Evolutionary conservation across 352 stramenopile genomes (phyloP), one percentile per base, ranked within the genome.

Genomic region (Globisporangium splendens): DNA sequence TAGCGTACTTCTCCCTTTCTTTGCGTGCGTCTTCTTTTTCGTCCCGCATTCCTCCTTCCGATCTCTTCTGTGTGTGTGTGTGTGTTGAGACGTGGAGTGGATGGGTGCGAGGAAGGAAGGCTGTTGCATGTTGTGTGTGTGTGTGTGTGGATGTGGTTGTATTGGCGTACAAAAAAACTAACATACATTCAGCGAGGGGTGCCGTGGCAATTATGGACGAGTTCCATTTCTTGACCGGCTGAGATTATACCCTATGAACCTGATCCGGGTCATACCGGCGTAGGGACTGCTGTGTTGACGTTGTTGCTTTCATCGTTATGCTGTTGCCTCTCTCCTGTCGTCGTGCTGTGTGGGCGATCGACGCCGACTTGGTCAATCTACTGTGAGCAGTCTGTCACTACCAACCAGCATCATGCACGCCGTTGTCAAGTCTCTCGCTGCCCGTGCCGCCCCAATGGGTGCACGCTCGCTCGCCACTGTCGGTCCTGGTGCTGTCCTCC

Each of bases 191-290:
- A 83, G 73, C 73, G 73, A 83, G 73, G 73, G 73, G 73, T 83
- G 73, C 73, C 70, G 70, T 70, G 69, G 56, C 61, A 60, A 54
- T 51, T 56, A 72, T 75, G 69, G 68, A 79, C 68, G 18, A 83
- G 72, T 73, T 76, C 67, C 63, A 76, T 77, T 58, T n/a, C 42
- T 53, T 67, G 58, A 70, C 67, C 70, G 69, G 74, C 74, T 83
- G 74, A 83, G 74, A 83, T 81, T 54, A 83, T 77, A 83, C 74
- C 71, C 74, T 83, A 77, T 63, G 66, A 79, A 83, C 74, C 74
- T 83, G 74, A 83, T 83, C 74, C 74, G 74, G 74, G 56, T 81
- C 59, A 70, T 69, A 83, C 74, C 74, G 74, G 74, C 74, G 74
- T 66, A 83, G 74, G 74, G 74, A 83, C 69, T 79, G 72, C 72